phyloP scores from a whole-genome alignment of 163 green algal genomes.

The Volvox carteri region DNA sequence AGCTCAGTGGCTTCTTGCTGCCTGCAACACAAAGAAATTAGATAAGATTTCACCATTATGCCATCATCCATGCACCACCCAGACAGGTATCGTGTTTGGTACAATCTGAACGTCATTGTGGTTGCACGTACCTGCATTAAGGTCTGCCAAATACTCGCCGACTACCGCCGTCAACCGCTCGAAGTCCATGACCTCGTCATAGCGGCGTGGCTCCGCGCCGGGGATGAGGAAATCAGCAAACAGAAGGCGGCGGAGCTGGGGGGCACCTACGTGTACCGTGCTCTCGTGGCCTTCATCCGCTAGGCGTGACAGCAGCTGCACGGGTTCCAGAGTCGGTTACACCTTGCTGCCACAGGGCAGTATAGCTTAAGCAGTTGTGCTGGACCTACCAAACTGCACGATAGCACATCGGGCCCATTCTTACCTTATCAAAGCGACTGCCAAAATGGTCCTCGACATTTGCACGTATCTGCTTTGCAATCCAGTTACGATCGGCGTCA shows the following conservation, averaged over 20 bases:
- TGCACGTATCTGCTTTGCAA: slow-evolving; percentile 58
- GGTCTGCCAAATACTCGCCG: slow-evolving; percentile 73
- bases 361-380: no score
- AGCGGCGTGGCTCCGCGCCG: slow-evolving; percentile 56
- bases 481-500: slow-evolving; percentile 76
- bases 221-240: slow-evolving; percentile 78
- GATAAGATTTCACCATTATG: no score
- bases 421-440: slow-evolving; percentile 59
- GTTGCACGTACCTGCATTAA: slow-evolving; percentile 66
- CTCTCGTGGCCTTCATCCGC: slow-evolving; percentile 58
- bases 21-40: slow-evolving; percentile 33
- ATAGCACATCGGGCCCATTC: no score
- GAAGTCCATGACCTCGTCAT: slow-evolving; percentile 63
- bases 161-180: slow-evolving; percentile 63
- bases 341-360: no score
- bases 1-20: slow-evolving; percentile 68
- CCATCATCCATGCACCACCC: no score
- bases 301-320: slow-evolving; percentile 75
- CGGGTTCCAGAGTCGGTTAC: no score
- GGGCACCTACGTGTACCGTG: background rate
- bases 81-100: no score
- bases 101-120: no score
- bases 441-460: slow-evolving; percentile 69
- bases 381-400: no score
- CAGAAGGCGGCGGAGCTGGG: slow-evolving; percentile 68